Conservation (phyloP, 1,284 basidiomycete genomes). For the Irpex sp. region DNA sequence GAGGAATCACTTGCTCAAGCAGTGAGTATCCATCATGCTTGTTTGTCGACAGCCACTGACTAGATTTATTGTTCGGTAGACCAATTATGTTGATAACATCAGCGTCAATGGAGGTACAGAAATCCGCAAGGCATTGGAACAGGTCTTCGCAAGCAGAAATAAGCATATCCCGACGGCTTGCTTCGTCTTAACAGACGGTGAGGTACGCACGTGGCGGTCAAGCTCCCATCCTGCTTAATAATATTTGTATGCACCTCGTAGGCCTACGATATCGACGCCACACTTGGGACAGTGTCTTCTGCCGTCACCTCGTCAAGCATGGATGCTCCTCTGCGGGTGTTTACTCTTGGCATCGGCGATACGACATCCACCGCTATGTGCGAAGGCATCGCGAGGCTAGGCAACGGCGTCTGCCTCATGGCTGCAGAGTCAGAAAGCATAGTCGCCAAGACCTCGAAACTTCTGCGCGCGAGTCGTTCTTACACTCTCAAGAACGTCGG, state of each 20-base stretch:
- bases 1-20: conserved; percentile 30
- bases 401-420: conserved; percentile 44
- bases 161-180: conserved; percentile 33
- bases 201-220: conserved; percentile 3
- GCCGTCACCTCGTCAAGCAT: background rate
- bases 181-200: conserved; percentile 26
- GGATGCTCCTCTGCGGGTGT: conserved; percentile 37
- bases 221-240: too few relatives aligned
- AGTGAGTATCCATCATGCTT: conserved; percentile 25
- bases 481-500: conserved; percentile 37
- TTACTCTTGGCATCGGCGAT: conserved; percentile 49
- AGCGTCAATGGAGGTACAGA: conserved; percentile 43
- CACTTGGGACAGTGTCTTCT: background rate
- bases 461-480: conserved; percentile 44
- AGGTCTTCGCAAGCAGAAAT: conserved; percentile 29
- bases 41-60: background rate
- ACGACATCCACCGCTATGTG: conserved; percentile 44
- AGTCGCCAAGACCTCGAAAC: conserved; percentile 37
- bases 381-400: conserved; percentile 42
- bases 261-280: conserved; percentile 6
- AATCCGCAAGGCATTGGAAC: conserved; percentile 32
- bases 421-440: conserved; percentile 41
- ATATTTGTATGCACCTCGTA: background rate
- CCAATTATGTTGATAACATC: conserved; percentile 34
- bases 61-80: background rate